Evolutionary conservation across 768 basidiomycete genomes (phyloP), one percentile per base, ranked within the genome.

Genomic region (Fomitopsis serialis): DNA sequence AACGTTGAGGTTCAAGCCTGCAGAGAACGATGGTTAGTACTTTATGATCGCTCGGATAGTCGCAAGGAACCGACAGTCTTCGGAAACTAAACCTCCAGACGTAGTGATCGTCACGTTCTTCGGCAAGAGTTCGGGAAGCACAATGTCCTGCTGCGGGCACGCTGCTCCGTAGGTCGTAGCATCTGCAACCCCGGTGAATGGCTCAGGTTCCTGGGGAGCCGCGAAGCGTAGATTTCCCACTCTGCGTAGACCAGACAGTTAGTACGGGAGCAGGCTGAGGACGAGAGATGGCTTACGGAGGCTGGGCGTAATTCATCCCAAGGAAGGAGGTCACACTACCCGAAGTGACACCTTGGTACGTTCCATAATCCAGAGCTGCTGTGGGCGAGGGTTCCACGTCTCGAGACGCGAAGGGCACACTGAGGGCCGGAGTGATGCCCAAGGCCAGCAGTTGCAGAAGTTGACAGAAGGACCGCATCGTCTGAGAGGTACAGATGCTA

Each of bases 151-250:
- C 36, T 49, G 48, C 10, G 48, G 48, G 35, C 48, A 49, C 5
- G 48, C 48, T 8, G 48, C 32, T 24, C 48, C 48, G 24, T 34
- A 49, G 10, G 35, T 12, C 15, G 25, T 27, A 10, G 48, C 48
- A n/a, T 36, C 19, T 25, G 17, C 32, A 10, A 49, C 25, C 3
- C 48, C 48, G 10, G 10, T 21, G 35, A 49, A 40, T n/a, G 48
- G 11, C 3, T 19, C 21, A 15, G 48, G 48, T 13, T 32, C 19
- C 48, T 49, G 48, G 13, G 48, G 48, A 15, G 34, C 21, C 6
- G n/a, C 35, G 24, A 49, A 49, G 11, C 48, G 48, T 7, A 49
- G 48, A n/a, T 15, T 37, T 37, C 48, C 48, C n/a, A 49, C 36
- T 19, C 46, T 49, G 10, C 34, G 37, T 6, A 15, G 15, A 17